A percentile compares a stretch with the other conserved stretches of the same genome.
Evolutionary conservation across 768 basidiomycete genomes (phyloP).

Genomic region (Sarcomyxa edulis): DNA sequence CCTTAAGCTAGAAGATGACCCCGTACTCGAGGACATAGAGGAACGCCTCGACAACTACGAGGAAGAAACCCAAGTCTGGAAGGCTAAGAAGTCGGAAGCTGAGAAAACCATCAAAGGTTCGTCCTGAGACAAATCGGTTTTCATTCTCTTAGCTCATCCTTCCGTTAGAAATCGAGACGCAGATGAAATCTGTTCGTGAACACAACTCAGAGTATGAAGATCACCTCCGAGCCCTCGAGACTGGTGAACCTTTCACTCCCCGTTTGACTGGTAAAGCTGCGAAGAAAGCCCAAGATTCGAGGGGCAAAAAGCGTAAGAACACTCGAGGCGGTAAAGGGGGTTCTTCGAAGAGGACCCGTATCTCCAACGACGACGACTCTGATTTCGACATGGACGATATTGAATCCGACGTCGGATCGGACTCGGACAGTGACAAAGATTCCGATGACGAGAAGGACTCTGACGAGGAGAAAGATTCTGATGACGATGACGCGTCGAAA

Average conservation of each 20-base stretch:
- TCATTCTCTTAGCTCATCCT: constrained; percentile 1
- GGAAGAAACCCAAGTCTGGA: constrained; percentile 30
- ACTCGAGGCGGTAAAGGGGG: constrained; percentile 29
- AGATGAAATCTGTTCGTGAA: constrained; percentile 33
- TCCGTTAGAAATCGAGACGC: constrained; percentile 29
- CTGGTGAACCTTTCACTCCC: constrained; percentile 38
- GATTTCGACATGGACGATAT: constrained; percentile 14
- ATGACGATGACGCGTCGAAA: constrained; percentile 11
- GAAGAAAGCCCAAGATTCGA: constrained; percentile 16
- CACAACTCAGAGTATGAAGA: constrained; percentile 32
- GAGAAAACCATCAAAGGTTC: constrained; percentile 39
- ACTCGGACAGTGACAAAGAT: constrained; percentile 17
- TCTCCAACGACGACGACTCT: constrained; percentile 14
- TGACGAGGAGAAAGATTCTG: constrained; percentile 11
- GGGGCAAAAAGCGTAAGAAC: constrained; percentile 48
- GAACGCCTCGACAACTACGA: constrained; percentile 32
- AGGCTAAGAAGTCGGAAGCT: constrained; percentile 33
- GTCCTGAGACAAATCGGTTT: constrained; percentile 2
- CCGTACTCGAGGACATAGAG: constrained; percentile 45
- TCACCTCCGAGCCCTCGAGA: constrained; percentile 42
- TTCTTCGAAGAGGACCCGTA: constrained; percentile 39
- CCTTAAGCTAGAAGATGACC: constrained; percentile 47
- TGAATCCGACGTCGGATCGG: constrained; percentile 21
- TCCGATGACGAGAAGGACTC: constrained; percentile 16
- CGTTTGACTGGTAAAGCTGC: constrained; percentile 34